Evolutionary conservation across 2,329 filamentous ascomycete species (phyloP), one percentile per base, ranked within the genome.

Genomic region (Coccinonectria pachysandricola): DNA sequence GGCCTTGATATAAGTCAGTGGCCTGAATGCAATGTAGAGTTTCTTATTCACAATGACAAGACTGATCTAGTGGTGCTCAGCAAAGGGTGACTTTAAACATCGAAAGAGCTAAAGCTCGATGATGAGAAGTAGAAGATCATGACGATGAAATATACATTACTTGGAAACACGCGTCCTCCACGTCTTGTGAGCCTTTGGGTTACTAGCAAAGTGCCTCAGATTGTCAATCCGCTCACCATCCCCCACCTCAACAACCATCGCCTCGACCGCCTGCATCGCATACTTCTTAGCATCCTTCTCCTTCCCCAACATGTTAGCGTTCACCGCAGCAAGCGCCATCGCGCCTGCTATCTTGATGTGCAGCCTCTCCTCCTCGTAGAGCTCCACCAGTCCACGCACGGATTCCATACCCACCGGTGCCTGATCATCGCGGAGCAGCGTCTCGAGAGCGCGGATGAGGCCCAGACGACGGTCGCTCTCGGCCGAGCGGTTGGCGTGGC

Each of bases 91-190:
- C n/a, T n/a, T n/a, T n/a, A n/a, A n/a, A n/a, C n/a, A n/a, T n/a
- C n/a, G n/a, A n/a, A n/a, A n/a, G n/a, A n/a, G n/a, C n/a, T n/a
- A n/a, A n/a, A n/a, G n/a, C n/a, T n/a, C n/a, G n/a, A n/a, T n/a
- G n/a, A n/a, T n/a, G n/a, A n/a, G n/a, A n/a, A n/a, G n/a, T n/a
- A n/a, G n/a, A n/a, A n/a, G n/a, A n/a, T n/a, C n/a, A n/a, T n/a
- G n/a, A n/a, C n/a, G n/a, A n/a, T n/a, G n/a, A n/a, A n/a, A n/a
- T n/a, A n/a, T n/a, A n/a, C n/a, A n/a, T n/a, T n/a, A n/a, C n/a
- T n/a, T n/a, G n/a, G n/a, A n/a, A n/a, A n/a, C n/a, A n/a, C 28
- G 23, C 11, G 15, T 15, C 12, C 19, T 26, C 23, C 19, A 30
- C 10, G 23, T 26, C 11, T 23, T 12, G 12, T 26, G 23, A 7